Base-by-base conservation (phyloP, 164 flowering plant species). In the Litsea cubeba region DNA sequence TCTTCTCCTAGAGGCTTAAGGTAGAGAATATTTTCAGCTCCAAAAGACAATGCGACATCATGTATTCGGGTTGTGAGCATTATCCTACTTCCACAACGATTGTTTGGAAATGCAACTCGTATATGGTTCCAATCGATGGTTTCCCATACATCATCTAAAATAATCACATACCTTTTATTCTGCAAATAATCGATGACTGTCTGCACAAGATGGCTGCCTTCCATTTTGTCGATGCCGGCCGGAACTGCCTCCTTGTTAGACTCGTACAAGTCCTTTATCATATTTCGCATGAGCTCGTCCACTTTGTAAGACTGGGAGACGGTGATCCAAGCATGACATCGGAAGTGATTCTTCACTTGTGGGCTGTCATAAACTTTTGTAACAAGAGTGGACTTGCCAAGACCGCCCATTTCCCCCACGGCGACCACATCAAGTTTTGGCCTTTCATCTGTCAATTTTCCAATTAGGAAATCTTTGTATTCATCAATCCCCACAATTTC, bases 71-170 rank as follows among this genome's bases (percentile, higher is more conserved):
- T 83, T 1, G 87, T 88, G 25, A 83, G 50, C 35, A 88, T 11
- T 10, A 86, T 70, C 76, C 77, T 81, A 71, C 87, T 83, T 17
- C 81, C 71, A 11, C 25, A 0, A 79, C 0, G 35, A 49, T 17
- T 22, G 49, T 75, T 68, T 0, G 82, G 87, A 5, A 86, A 80
- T 20, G 80, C 82, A 24, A 3, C 20, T 62, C 71, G 70, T 17
- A 82, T n/a, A 30, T 40, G 57, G 22, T 74, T 66, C 84, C 86
- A 86, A 2, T 72, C 79, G 1, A 70, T 69, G 2, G 1, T 30
- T 0, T 35, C 22, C 86, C 85, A 85, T 12, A 85, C 67, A 76
- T 87, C 88, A 75, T 86, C 89, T 22, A 86, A 22, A 1, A 86
- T 79, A 6, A 82, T 64, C 7, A 83, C 32, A 35, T 75, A 84